These are phyloP conservation scores for Phlegmacium glaucopus DNA, from an alignment of 768 basidiomycete genomes.

Conservation along the genomic window DNA sequence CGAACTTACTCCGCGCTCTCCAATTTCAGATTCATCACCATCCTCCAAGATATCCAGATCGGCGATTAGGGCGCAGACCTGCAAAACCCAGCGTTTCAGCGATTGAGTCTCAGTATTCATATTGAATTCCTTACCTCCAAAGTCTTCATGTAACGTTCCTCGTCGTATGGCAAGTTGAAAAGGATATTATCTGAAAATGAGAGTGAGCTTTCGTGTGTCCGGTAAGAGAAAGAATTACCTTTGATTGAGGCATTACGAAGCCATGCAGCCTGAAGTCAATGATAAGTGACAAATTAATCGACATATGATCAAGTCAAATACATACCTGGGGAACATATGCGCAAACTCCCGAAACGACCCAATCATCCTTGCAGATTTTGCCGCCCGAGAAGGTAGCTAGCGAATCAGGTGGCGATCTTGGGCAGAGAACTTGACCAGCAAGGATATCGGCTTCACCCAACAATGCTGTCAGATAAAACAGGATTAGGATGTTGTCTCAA, in stretches of 20 bases:
- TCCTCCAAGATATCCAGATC: constrained; percentile 85
- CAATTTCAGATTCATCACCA: constrained; percentile 85
- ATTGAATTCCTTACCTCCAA: constrained; percentile 49
- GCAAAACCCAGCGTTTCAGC: constrained; percentile 19
- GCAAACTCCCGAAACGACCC: constrained; percentile 75
- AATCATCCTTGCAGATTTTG: constrained; percentile 48
- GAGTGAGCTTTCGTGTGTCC: neutral
- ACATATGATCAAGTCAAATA: constrained; percentile 34
- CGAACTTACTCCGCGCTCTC: constrained; percentile 69
- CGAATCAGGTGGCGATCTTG: constrained; percentile 79
- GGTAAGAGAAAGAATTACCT: constrained; percentile 4
- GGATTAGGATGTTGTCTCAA: neutral
- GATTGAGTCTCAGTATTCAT: no score
- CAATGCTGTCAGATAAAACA: constrained; percentile 43
- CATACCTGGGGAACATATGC: constrained; percentile 83
- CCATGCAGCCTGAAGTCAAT: constrained; percentile 51
- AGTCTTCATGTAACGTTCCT: constrained; percentile 70
- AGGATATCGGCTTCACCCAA: constrained; percentile 88
- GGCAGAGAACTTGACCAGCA: constrained; percentile 76
- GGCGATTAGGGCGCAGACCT: constrained; percentile 63
- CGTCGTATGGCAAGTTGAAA: constrained; percentile 73
- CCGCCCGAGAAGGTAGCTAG: constrained; percentile 56
- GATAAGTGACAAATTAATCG: neutral
- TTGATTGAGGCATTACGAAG: constrained; percentile 61
- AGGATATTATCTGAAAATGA: constrained; percentile 53